Evolutionary conservation across 495 filamentous ascomycete genomes (phyloP), one percentile per base, ranked within the genome.

Genomic region (Xylaria longipes): DNA sequence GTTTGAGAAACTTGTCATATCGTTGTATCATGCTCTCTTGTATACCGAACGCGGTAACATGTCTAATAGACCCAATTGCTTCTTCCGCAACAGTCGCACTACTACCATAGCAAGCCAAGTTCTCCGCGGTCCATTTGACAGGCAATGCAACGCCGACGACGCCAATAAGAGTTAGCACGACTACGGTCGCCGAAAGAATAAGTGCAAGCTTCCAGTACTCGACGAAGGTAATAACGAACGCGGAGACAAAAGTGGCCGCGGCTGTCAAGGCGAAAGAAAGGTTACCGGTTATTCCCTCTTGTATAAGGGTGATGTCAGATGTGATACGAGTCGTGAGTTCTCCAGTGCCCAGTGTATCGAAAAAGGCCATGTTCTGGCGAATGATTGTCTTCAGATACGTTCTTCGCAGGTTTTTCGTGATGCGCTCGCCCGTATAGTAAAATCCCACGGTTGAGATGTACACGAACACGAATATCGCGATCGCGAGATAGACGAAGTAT

Each of bases 71-170:
- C 61, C 89, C 91, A 74, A 97, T 86, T 61, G 93, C 92, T 78
- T 97, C 93, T 77, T 97, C 93, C 0, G 91, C 93, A 35, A 97
- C 85, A 3, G 89, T 91, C 45, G 92, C 93, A 73, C 92, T 92
- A 4, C 86, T 82, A 48, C 89, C 91, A 71, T 91, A 93, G 8
- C 89, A 84, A 52, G 89, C 83, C 52, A 94, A 78, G 17, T 91
- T 87, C 29, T 87, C 76, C 74, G 91, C 91, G 80, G 87, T 90
- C 73, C 83, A 93, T 75, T 89, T 91, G 74, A 91, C 76, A 68
- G 94, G 91, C 73, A 89, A 90, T 1, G 68, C 80, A 9, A 89
- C 91, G 6, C 88, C 84, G 61, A 77, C 78, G 39, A 88, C 91
- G 89, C 93, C 91, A 46, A 88, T 81, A 20, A 87, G 29, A 22